Evolutionary conservation across 2,329 filamentous ascomycete species (phyloP).

Genomic region (Talaromyces sp.): DNA sequence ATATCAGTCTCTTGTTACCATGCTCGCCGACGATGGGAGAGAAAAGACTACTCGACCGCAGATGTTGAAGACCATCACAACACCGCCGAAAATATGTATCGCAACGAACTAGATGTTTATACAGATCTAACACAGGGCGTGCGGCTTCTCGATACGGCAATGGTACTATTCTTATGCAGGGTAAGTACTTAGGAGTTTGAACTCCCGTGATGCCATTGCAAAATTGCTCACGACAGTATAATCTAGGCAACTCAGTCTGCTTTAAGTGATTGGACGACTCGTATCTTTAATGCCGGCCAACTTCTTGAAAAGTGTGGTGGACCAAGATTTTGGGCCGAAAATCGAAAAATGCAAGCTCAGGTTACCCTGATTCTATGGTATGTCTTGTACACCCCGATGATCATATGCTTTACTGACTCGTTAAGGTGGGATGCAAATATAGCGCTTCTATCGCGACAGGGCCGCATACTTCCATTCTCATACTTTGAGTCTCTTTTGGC

Average conservation of each 20-base stretch:
- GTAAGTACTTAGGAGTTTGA: neutral
- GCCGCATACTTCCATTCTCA: neutral
- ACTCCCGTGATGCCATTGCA: neutral
- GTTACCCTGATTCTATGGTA: conserved; percentile 10
- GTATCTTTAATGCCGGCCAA: neutral
- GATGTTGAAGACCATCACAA: conserved; percentile 3
- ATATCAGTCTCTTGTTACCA: conserved; percentile 9
- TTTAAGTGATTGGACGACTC: conserved; percentile 7
- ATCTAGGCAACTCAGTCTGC: conserved; percentile 11
- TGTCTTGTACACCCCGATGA: neutral
- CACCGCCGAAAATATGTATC: conserved; percentile 3
- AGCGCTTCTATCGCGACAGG: conserved; percentile 6
- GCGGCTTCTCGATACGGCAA: conserved; percentile 5
- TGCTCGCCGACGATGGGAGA: neutral
- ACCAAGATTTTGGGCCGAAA: neutral
- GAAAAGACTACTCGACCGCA: neutral
- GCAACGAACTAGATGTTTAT: neutral
- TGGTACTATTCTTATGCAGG: conserved; percentile 8
- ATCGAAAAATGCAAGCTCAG: conserved; percentile 2
- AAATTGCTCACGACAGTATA: neutral
- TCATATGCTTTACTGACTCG: neutral
- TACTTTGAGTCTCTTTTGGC: conserved; percentile 7
- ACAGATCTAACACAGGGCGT: neutral
- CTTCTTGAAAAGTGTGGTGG: conserved; percentile 2
- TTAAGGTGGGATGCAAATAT: conserved; percentile 13